Evolutionary conservation across 2,329 filamentous ascomycete species (phyloP), one percentile per base, ranked within the genome.

Genomic region (Cladophialophora immunda): DNA sequence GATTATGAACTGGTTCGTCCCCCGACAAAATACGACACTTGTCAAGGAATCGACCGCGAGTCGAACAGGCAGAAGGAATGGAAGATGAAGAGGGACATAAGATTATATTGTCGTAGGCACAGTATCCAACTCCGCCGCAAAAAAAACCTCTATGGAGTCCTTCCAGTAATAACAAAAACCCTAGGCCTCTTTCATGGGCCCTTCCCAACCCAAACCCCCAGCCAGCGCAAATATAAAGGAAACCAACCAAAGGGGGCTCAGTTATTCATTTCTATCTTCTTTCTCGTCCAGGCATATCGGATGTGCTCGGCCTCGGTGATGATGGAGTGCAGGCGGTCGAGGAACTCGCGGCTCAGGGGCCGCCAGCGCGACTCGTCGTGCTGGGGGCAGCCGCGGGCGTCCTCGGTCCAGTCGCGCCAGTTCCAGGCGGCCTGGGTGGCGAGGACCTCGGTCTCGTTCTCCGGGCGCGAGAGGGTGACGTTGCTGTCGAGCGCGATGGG

Each of bases 381-480:
- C 32, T 56, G 53, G 25, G 53, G 29, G 8, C 53, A 56, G 29
- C 53, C 53, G 32, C 32, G 29, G 29, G 29, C 32, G 32, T 36
- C 53, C n/a, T 36, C 22, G 32, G 53, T 56, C 53, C 53, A 56
- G 19, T 36, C 53, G 32, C 32, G 29, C 53, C 53, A 56, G 53
- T 56, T 30, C 53, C 45, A 50, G 29, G 53, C 27, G 29, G 53
- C 53, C 8, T 56, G 53, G 32, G 53, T 30, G 19, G 53, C 17
- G 25, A 56, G 53, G 8, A 32, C 25, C n/a, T 56, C 13, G 17
- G 53, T 22, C n/a, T 29, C 53, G 27, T 30, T 32, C 4, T 32
- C 3, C 2, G 53, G 45, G 6, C 9, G 19, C 19, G 45, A 9
- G 19, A 50, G 45, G 19, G 45, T 50, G 19, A 25, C 53, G 53